Evolutionary conservation across 805 yeast species (phyloP).

Genomic region (Saturnispora hagleri): DNA sequence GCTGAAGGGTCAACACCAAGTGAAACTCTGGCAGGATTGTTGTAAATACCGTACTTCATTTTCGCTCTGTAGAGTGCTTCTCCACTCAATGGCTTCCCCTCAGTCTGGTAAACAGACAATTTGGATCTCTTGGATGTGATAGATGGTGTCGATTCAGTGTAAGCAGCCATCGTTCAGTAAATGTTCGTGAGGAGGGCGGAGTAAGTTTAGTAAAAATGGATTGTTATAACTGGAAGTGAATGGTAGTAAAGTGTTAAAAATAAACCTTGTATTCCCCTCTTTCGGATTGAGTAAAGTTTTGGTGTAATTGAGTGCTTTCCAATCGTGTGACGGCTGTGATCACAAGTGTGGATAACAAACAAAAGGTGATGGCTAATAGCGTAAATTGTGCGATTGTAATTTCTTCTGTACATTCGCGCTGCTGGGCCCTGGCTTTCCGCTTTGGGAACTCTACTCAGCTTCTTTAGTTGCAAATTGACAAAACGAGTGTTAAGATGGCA

Average conservation of each 20-base stretch:
- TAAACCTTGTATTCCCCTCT: background rate
- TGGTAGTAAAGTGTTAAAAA: background rate
- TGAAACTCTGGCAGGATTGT: conserved; percentile 39
- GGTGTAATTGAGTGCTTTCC: background rate
- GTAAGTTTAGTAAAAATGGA: background rate
- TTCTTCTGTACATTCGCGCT: background rate
- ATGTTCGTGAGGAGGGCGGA: background rate
- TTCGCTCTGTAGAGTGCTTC: conserved; percentile 72
- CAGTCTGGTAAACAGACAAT: conserved; percentile 49
- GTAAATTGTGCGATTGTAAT: background rate
- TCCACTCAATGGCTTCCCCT: conserved; percentile 62
- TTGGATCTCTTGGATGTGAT: conserved; percentile 24
- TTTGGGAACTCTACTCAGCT: background rate
- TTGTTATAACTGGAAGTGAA: background rate
- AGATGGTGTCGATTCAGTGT: conserved; percentile 24
- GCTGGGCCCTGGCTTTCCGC: background rate
- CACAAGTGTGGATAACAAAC: background rate
- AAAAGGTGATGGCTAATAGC: background rate
- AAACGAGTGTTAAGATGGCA: background rate
- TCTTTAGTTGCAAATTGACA: background rate
- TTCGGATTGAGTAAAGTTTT: background rate
- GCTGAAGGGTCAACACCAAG: conserved; percentile 63
- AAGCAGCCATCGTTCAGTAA: conserved; percentile 18
- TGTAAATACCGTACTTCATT: conserved; percentile 56
- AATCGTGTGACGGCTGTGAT: background rate